Conservation (phyloP, 176 grass and related monocot species). For the Canna indica region DNA sequence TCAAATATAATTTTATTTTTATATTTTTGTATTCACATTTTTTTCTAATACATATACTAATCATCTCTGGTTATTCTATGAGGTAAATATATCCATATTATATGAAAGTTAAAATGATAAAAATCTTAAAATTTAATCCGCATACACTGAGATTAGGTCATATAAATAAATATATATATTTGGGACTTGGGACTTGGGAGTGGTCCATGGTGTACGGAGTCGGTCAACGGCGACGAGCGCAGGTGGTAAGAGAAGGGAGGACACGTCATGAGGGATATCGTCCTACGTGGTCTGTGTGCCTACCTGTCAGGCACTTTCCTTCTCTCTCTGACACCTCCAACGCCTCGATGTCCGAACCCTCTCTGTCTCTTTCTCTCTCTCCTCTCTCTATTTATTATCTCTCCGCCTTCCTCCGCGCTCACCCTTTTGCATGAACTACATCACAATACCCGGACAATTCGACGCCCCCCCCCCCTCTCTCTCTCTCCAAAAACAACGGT, state of each 20-base stretch:
- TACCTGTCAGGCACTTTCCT: conserved; percentile 6
- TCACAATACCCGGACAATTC: conserved; percentile 4
- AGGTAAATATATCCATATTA: too few species aligned
- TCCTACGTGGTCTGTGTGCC: conserved; percentile 3
- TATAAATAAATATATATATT: too few species aligned
- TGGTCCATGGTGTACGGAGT: neutral
- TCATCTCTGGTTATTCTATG: too few species aligned
- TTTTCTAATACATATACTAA: too few species aligned
- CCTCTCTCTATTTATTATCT: neutral
- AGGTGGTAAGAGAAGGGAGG: neutral
- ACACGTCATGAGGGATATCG: conserved; percentile 6
- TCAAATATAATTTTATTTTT: too few species aligned
- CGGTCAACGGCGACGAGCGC: conserved; percentile 8
- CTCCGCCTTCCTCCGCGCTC: neutral
- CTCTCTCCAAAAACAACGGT: neutral
- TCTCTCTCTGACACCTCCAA: neutral
- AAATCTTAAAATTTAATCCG: too few species aligned
- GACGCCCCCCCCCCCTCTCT: neutral
- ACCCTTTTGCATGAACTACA: conserved; percentile 3
- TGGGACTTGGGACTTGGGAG: neutral
- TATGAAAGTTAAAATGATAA: too few species aligned
- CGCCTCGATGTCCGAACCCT: neutral
- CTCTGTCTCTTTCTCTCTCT: neutral
- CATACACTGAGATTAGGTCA: too few species aligned
- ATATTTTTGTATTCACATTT: too few species aligned